phyloP scores from a whole-genome alignment of 2,329 filamentous ascomycete species.

The Myotisia sp. region DNA sequence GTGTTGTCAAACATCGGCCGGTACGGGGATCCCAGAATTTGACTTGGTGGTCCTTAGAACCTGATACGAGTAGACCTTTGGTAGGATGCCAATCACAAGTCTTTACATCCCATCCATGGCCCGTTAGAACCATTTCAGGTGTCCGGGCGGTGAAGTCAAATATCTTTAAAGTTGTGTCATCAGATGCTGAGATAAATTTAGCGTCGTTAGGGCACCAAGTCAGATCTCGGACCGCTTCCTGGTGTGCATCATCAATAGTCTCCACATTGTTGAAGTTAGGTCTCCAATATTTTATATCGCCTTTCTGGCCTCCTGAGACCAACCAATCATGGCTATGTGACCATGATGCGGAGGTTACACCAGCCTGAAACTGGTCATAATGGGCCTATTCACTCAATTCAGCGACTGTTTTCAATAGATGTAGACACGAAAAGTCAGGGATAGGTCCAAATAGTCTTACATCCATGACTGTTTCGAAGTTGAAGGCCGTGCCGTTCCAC shows the following conservation, averaged over 20 bases:
- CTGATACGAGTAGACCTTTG: conserved; percentile 85
- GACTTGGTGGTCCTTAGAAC: conserved; percentile 92
- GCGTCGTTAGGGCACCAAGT: conserved; percentile 87
- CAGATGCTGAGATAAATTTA: conserved; percentile 91
- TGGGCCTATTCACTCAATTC: conserved; percentile 45
- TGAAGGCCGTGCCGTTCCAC: conserved; percentile 98
- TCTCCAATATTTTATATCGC: conserved; percentile 96
- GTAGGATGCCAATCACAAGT: conserved; percentile 94
- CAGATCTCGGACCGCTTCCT: conserved; percentile 77
- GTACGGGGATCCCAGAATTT: conserved; percentile 98
- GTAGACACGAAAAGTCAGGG: too few relatives aligned
- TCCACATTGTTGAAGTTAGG: conserved; percentile 99
- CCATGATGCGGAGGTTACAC: conserved; percentile 43
- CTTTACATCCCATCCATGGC: conserved; percentile 98
- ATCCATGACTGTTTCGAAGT: conserved; percentile 98
- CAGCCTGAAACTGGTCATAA: conserved; percentile 42
- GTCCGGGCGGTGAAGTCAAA: conserved; percentile 84
- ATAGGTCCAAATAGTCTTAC: too few relatives aligned
- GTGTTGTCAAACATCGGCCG: conserved; percentile 74
- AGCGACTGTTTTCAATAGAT: too few relatives aligned
- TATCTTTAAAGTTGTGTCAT: conserved; percentile 86
- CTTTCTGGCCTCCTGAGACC: conserved; percentile 86
- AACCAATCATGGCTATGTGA: conserved; percentile 96
- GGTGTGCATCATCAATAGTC: conserved; percentile 70
- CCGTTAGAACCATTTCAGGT: conserved; percentile 69